Percentiles rank a stretch among this genome's conserved stretches.
Evolutionary conservation across 2,329 filamentous ascomycete genomes (phyloP).

Genomic region (Stachybotrys chlorohalonatus): DNA sequence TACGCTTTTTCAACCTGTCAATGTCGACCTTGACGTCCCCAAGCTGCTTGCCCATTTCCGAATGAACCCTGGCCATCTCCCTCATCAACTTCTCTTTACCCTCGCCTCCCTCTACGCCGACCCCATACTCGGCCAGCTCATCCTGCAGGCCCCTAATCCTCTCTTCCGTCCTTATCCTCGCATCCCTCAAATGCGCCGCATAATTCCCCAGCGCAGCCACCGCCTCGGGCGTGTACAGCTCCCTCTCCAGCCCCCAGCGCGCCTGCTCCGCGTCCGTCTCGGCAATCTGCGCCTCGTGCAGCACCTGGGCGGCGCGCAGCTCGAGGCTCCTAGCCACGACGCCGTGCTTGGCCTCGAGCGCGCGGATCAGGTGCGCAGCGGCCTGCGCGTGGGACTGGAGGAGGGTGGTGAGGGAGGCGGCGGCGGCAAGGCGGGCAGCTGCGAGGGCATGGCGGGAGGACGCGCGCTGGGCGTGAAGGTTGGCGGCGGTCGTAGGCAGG

Average conservation of each 20-base stretch:
- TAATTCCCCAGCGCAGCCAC: conserved; percentile 36
- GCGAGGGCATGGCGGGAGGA: conserved; percentile 23
- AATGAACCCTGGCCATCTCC: conserved; percentile 43
- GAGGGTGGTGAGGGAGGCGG: conserved; percentile 26
- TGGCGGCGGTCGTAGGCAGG: conserved; percentile 29
- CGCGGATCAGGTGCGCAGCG: conserved; percentile 34
- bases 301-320: conserved; percentile 36
- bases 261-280: conserved; percentile 27
- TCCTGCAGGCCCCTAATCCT: conserved; percentile 28
- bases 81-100: conserved; percentile 40
- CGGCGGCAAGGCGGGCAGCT: conserved; percentile 27
- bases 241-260: conserved; percentile 22
- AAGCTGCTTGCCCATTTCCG: conserved; percentile 40
- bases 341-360: conserved; percentile 47
- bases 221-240: conserved; percentile 37
- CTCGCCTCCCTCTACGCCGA: conserved; percentile 24
- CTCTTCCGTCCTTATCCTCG: conserved; percentile 34
- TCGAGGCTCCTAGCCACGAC: conserved; percentile 40
- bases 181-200: conserved; percentile 38
- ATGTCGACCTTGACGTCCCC: conserved; percentile 41
- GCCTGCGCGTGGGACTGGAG: conserved; percentile 29
- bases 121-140: conserved; percentile 42
- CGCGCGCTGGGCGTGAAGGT: conserved; percentile 24
- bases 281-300: conserved; percentile 32
- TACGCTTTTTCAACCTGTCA: conserved; percentile 18